Base-by-base conservation (phyloP, 192 early-diverging fungal species). In the Anaeromyces robustus region DNA sequence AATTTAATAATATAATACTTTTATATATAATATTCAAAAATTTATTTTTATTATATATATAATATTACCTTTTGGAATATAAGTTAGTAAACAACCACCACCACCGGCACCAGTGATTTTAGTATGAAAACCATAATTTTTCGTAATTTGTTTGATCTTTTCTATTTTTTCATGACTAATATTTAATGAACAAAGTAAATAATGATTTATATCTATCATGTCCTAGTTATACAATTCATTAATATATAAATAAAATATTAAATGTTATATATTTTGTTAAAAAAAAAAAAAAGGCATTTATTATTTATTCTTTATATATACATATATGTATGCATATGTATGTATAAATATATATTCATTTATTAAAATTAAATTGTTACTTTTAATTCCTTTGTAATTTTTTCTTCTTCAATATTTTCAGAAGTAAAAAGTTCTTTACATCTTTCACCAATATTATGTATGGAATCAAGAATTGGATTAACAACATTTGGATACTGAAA, bases 41-140 rank as follows among this genome's bases (percentile, higher is more conserved):
- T 77, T 26, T 30, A 59, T 22, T 7, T 18, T n/a, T n/a, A n/a
- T 30, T 77, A 1, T 59, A 41, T 77, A 28, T 16, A 39, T 22
- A 59, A 52, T 29, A 31, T n/a, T 52, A 29, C 80, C 82, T 12
- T 80, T 30, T 26, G 91, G 89, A 29, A 96, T 83, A 78, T 94
- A 85, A 0, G 94, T 95, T 78, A 99, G 82, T 29, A 94, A 94
- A 84, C 97, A 99, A 18, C 98, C 98, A 79, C 98, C 98, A 59
- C 98, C 98, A 30, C 98, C 97, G 30, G 95, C 96, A 32, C 98
- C 98, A 6, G 98, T 99, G 32, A 99, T 85, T 86, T 99, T 99
- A 28, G 95, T 89, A 32, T 88, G 87, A 82, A 98, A 84, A 0
- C 87, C 89, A 52, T 88, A 83, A n/a, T 82, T 30, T 1, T 85